These are phyloP conservation scores for Plasmodium relictum DNA, from an alignment of 169 alveolate genomes.

Conservation along the genomic window DNA sequence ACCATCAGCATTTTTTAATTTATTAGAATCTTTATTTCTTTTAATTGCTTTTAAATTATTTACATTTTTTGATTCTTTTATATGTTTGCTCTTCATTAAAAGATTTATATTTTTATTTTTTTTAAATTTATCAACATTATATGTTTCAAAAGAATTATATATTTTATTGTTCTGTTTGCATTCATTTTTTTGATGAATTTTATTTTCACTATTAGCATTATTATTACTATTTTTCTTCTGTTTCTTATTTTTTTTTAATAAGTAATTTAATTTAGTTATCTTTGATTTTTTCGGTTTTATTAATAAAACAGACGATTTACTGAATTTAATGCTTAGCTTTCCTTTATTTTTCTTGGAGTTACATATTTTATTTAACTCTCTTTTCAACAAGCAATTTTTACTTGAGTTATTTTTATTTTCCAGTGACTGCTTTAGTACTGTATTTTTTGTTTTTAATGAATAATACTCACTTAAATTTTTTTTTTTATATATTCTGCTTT, in stretches of 20 bases:
- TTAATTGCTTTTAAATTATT: background rate
- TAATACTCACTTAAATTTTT: background rate
- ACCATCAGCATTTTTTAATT: background rate
- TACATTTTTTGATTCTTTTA: background rate
- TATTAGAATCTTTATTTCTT: background rate
- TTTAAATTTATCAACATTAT: background rate
- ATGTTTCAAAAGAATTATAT: background rate
- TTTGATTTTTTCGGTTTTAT: conserved; percentile 8
- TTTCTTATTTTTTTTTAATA: background rate
- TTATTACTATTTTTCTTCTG: background rate
- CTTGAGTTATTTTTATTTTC: background rate
- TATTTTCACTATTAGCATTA: background rate
- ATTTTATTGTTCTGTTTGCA: no score
- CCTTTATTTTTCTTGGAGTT: background rate
- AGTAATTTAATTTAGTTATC: background rate
- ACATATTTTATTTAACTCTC: background rate
- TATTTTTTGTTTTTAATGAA: conserved; percentile 12
- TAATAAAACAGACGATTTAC: conserved; percentile 9
- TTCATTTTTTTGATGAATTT: no score
- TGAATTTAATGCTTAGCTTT: background rate
- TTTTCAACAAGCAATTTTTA: background rate
- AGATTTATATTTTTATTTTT: background rate
- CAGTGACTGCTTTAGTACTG: background rate
- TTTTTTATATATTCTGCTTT: background rate
- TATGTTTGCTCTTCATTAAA: background rate